Percentiles rank a stretch among this genome's conserved stretches.
Evolutionary conservation across 768 basidiomycete genomes (phyloP).

Genomic region (Crepidotus variabilis): DNA sequence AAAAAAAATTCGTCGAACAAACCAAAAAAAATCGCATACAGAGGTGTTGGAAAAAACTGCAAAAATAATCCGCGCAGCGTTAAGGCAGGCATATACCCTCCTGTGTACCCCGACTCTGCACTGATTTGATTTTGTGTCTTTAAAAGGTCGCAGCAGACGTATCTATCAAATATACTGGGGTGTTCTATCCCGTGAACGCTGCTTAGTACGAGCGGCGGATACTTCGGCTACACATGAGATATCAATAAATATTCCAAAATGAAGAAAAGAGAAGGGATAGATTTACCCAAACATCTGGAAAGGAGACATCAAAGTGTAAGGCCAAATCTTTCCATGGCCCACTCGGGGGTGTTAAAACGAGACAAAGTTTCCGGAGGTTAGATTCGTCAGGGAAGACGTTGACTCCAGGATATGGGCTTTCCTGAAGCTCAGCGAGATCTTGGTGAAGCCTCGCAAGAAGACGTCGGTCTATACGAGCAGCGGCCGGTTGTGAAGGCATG

Average conservation of each 20-base stretch:
- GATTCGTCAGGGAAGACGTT: conserved; percentile 37
- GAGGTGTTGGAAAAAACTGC: conserved; percentile 38
- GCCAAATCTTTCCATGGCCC: conserved; percentile 42
- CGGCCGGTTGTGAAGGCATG: too few relatives aligned
- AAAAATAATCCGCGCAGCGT: conserved; percentile 43
- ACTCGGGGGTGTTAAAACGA: conserved; percentile 39
- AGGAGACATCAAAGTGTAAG: conserved; percentile 36
- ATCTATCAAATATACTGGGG: conserved; percentile 36
- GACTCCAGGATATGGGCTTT: conserved; percentile 41
- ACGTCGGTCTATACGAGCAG: background rate
- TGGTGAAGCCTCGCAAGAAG: conserved; percentile 35
- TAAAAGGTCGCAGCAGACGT: conserved; percentile 41
- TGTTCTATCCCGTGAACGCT: conserved; percentile 34
- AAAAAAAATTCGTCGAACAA: too few relatives aligned
- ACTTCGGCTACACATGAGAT: conserved; percentile 30
- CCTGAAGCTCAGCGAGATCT: conserved; percentile 39
- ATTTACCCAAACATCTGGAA: conserved; percentile 38
- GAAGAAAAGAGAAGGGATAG: conserved; percentile 8
- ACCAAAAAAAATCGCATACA: conserved; percentile 15
- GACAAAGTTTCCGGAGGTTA: conserved; percentile 36
- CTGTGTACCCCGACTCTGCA: conserved; percentile 27
- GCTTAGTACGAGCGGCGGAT: conserved; percentile 30
- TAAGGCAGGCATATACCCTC: conserved; percentile 42
- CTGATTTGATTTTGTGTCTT: conserved; percentile 17
- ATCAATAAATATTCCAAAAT: too few relatives aligned